Percentiles rank a stretch among this genome's conserved stretches.
These are phyloP conservation scores for Calocera cornea DNA, from an alignment of 768 basidiomycete genomes.

Conservation along the genomic window DNA sequence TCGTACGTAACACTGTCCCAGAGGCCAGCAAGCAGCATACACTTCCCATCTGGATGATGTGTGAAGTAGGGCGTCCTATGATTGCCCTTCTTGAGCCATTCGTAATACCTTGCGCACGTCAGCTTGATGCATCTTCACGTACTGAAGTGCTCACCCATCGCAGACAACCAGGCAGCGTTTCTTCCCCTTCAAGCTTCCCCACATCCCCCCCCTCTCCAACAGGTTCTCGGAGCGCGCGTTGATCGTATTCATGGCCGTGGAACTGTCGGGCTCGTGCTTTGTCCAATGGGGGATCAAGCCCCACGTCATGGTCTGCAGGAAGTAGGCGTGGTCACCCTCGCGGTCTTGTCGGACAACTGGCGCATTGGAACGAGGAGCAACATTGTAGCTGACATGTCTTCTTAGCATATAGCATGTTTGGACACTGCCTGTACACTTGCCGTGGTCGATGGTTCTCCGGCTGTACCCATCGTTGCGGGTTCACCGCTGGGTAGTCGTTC, in stretches of 20 bases:
- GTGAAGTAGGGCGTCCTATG: slow-evolving; percentile 71
- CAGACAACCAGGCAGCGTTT: slow-evolving; percentile 78
- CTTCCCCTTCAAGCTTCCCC: slow-evolving; percentile 66
- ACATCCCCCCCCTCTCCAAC: slow-evolving; percentile 62
- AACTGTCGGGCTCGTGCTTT: slow-evolving; percentile 53
- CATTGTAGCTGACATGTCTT: slow-evolving; percentile 44
- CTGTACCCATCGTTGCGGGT: not conserved
- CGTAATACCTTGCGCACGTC: slow-evolving; percentile 55
- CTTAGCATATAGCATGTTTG: not conserved
- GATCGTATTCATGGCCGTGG: slow-evolving; percentile 53
- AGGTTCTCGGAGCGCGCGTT: slow-evolving; percentile 83
- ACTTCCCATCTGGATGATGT: slow-evolving; percentile 41
- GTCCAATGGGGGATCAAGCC: slow-evolving; percentile 77
- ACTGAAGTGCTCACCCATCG: slow-evolving; percentile 41
- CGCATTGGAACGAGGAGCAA: slow-evolving; percentile 66
- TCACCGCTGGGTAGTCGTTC: not conserved
- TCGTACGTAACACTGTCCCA: slow-evolving; percentile 63
- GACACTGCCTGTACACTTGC: not conserved
- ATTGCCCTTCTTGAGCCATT: slow-evolving; percentile 81
- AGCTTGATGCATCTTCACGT: not conserved
- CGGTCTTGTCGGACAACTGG: slow-evolving; percentile 51
- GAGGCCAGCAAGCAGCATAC: slow-evolving; percentile 80
- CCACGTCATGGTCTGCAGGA: slow-evolving; percentile 35
- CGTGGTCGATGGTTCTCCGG: not conserved
- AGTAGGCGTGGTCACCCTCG: not conserved